Base-by-base conservation (phyloP, 2,329 filamentous ascomycete species). In the Aspergillus ruber region DNA sequence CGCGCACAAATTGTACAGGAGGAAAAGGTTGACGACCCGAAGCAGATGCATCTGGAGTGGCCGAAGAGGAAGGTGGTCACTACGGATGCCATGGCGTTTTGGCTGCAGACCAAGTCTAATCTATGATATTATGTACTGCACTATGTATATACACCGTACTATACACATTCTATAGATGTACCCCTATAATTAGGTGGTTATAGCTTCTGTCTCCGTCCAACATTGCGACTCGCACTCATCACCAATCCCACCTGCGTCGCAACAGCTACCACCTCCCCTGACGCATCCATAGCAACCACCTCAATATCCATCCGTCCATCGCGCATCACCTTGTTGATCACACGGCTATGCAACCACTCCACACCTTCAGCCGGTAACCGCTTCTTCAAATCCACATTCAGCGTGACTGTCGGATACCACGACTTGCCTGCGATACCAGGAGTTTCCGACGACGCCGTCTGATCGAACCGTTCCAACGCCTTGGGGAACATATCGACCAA, bases 341-440 rank as follows among this genome's bases (percentile, higher is more conserved):
- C 74, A 27, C 86, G 75, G 36, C 83, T 73, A 57, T 84, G 84
- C 45, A 94, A 62, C 83, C 85, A 93, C 62, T 88, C 82, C 1
- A 81, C 80, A 0, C 88, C 87, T 38, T 80, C 78, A 3, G 71
- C 68, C 0, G 86, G 86, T 40, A 94, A 63, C 6, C 75, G 65
- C 62, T 85, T 87, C 72, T 91, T 93, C 35, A 90, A 72, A 52
- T 94, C 88, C 18, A 94, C 59, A 62, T 87, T 89, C 61, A 93
- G 68, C 15, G 83, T 71, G 1, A 94, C 66, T 0, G 88, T 94
- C 0, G 86, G 86, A 62, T 88, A 89, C 87, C 86, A 90, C 56
- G 81, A 82, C 64, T 45, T 69, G 3, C 67, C 48, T 40, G 13
- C 55, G 50, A 21, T 44, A 32, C 50, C 51, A 0, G 56, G 55